Base-by-base conservation (phyloP, 106 monocot genomes). In the Apostasia shenzhenica region DNA sequence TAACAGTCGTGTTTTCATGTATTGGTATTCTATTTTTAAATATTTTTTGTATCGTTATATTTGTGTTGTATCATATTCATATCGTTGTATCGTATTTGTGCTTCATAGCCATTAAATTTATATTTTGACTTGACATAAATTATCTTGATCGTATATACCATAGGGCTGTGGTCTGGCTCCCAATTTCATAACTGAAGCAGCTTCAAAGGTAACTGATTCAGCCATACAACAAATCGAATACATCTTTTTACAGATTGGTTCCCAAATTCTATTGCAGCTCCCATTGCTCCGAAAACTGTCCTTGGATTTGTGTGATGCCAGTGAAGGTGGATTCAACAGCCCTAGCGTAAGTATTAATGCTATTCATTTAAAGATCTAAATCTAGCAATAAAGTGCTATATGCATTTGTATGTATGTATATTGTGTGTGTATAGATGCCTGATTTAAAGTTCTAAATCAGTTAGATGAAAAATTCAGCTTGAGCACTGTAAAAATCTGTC, bases 241-340 rank as follows among this genome's bases (percentile, higher is more conserved):
- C 8, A 10, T 45, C 3, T 5, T 12, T 5, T 13, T 44, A 4
- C 3, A 56, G 44, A 8, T 44, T 45, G 2, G 48, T 38, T 26
- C 40, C 6, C 63, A n/a, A 1, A 51, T 5, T 10, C 6, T 6
- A 72, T 61, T 81, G 7, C 86, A 90, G 90, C 52, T 90, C 13
- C 86, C 90, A 4, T 56, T 90, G 38, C 81, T 90, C 11, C 68
- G 86, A 5, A 81, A 81, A 42, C 1, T 90, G 7, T 78, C 83
- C 1, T 62, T 90, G 83, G 90, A 90, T 72, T 11, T 83, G 3
- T 90, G 90, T 66, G 90, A 90, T 63, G 90, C 86, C 40, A 79
- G 75, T 62, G 83, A 90, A 72, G 86, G 77, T 38, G 86, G 90
- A 37, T 83, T 86, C 51, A 79, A 83, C 10, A 81, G 81, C 72